These are phyloP conservation scores for Fusarium nematophilum DNA, from an alignment of 2,329 filamentous ascomycete species.

Conservation along the genomic window DNA sequence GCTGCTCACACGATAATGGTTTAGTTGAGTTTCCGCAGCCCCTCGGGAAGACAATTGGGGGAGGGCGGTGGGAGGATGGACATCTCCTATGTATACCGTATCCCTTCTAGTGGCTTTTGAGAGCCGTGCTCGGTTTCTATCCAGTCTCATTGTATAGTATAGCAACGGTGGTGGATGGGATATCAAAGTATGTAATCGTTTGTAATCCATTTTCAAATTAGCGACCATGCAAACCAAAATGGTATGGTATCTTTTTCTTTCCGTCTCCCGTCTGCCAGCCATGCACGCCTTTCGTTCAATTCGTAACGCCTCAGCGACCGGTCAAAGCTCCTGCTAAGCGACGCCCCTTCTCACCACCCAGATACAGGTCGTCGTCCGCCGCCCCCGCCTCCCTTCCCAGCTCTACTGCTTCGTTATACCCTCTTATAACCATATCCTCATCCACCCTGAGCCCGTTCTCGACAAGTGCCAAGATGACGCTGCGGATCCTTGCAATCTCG, in stretches of 20 bases:
- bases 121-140: neutral
- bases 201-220: neutral
- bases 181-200: neutral
- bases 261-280: constrained; percentile 2
- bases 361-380: constrained; percentile 68
- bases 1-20: constrained; percentile 40
- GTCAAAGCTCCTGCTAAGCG: constrained; percentile 58
- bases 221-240: constrained; percentile 14
- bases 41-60: neutral
- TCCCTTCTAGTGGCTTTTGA: neutral
- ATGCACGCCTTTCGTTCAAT: neutral
- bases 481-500: constrained; percentile 87
- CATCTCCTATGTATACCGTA: neutral
- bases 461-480: constrained; percentile 84
- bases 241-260: constrained; percentile 34
- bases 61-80: neutral
- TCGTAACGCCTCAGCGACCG: constrained; percentile 31
- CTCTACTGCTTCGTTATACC: constrained; percentile 85
- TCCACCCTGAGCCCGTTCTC: constrained; percentile 87
- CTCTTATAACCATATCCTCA: constrained; percentile 85
- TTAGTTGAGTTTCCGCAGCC: constrained; percentile 14
- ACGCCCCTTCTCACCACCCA: constrained; percentile 68
- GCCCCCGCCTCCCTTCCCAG: constrained; percentile 70
- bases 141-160: constrained; percentile 12
- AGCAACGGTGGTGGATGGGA: neutral